Conservation (phyloP, 306 rosid genomes). For the Ormosia semicastrata region DNA sequence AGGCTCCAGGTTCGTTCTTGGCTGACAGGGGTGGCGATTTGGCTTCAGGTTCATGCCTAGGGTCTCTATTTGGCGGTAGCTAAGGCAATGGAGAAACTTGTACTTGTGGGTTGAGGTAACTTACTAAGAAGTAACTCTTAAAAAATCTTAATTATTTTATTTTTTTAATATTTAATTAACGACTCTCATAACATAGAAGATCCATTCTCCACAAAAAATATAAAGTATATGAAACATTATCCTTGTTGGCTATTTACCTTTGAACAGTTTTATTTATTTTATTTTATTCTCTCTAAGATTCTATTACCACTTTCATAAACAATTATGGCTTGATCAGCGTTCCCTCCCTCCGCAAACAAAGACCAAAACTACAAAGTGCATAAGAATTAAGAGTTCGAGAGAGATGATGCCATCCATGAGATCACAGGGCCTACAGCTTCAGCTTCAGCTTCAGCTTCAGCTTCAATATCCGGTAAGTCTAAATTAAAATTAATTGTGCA, state of each 20-base stretch:
- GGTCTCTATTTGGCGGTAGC: too few species aligned
- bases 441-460: neutral
- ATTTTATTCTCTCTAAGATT: neutral
- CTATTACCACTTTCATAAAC: neutral
- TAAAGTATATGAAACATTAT: too few species aligned
- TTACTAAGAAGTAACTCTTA: too few species aligned
- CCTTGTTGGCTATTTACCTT: neutral
- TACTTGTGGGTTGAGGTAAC: too few species aligned
- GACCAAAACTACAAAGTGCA: neutral
- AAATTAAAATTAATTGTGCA: neutral
- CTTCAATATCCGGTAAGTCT: constrained; percentile 13
- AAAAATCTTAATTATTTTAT: too few species aligned
- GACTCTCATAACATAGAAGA: too few species aligned
- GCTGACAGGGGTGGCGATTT: too few species aligned
- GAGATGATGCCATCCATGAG: constrained; percentile 30
- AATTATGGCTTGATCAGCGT: neutral
- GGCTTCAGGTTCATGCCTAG: too few species aligned
- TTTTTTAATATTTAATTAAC: too few species aligned
- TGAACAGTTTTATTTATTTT: neutral
- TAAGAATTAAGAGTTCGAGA: neutral
- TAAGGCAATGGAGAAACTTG: too few species aligned
- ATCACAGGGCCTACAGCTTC: constrained; percentile 10
- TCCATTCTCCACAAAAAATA: too few species aligned
- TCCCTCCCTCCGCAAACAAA: neutral
- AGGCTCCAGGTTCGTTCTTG: too few species aligned